phyloP scores from a whole-genome alignment of 2,329 filamentous ascomycete genomes.

The Graphilbum ipis-grandicollis region DNA sequence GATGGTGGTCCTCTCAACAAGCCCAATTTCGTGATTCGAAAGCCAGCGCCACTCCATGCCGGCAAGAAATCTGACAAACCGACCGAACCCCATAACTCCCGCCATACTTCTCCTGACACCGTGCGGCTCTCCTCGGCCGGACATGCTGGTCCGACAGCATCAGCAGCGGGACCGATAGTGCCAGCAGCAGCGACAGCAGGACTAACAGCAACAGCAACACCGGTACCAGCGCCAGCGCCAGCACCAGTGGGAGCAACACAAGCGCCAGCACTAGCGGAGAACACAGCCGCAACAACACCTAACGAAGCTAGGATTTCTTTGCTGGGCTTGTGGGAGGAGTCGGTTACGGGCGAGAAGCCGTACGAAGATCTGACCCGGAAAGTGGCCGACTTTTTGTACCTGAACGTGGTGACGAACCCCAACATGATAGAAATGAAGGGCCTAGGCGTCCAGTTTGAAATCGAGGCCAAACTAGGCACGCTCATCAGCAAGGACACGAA shows the following conservation, averaged over 20 bases:
- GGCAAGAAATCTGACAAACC: constrained; percentile 10
- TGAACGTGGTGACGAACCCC: constrained; percentile 49
- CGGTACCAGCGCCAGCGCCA: constrained; percentile 11
- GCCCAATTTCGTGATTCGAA: constrained; percentile 28
- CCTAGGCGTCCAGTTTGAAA: constrained; percentile 62
- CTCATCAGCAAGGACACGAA: constrained; percentile 59
- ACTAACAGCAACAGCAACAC: too few relatives aligned
- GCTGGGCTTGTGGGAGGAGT: constrained; percentile 44
- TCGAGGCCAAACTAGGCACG: constrained; percentile 84
- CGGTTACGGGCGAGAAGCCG: constrained; percentile 53
- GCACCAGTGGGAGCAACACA: constrained; percentile 3
- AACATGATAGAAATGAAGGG: constrained; percentile 46
- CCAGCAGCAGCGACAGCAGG: constrained; percentile 8
- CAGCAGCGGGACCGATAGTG: constrained; percentile 10
- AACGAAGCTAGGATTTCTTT: constrained; percentile 10
- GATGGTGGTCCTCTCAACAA: constrained; percentile 20
- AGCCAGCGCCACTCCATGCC: constrained; percentile 20
- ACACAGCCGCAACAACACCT: neutral
- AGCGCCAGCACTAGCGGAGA: neutral
- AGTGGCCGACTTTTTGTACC: constrained; percentile 69
- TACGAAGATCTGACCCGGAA: constrained; percentile 57
- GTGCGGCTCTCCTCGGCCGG: constrained; percentile 8
- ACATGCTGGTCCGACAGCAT: constrained; percentile 6
- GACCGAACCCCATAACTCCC: constrained; percentile 23
- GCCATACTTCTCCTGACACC: constrained; percentile 21